These are phyloP conservation scores for Sarocladiaceae sp. DNA, from an alignment of 2,329 filamentous ascomycete species.

Conservation along the genomic window DNA sequence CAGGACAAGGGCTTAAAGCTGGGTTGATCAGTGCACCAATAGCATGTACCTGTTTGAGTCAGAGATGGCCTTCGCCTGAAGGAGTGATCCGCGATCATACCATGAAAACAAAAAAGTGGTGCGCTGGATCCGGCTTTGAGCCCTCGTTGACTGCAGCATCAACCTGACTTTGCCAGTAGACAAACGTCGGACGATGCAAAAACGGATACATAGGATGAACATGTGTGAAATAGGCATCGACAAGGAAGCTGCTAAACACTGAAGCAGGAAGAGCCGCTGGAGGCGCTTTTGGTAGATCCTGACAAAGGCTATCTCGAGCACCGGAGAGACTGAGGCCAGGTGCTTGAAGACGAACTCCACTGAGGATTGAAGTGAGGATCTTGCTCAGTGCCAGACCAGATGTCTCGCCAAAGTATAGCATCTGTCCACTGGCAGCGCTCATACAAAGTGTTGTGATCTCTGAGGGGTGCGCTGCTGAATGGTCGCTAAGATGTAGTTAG, in stretches of 20 bases:
- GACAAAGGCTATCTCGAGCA: background rate
- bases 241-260: constrained; percentile 11
- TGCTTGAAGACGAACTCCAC: background rate
- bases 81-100: too few species aligned
- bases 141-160: constrained; percentile 9
- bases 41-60: constrained; percentile 13
- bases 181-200: constrained; percentile 29
- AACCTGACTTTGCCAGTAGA: constrained; percentile 23
- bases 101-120: constrained; percentile 17
- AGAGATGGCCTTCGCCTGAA: too few species aligned
- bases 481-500: too few species aligned
- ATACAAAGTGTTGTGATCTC: constrained; percentile 1
- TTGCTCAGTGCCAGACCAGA: constrained; percentile 4
- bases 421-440: constrained; percentile 1
- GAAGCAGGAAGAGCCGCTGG: constrained; percentile 8
- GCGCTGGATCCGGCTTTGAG: background rate
- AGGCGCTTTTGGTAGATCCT: background rate
- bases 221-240: constrained; percentile 29
- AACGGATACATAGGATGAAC: constrained; percentile 34
- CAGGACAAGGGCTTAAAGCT: background rate
- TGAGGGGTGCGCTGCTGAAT: too few species aligned
- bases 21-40: constrained; percentile 14
- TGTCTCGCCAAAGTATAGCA: constrained; percentile 6
- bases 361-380: background rate
- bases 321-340: background rate